Evolutionary conservation across 768 basidiomycete genomes (phyloP).

Genomic region (Lactifluus piperatus): DNA sequence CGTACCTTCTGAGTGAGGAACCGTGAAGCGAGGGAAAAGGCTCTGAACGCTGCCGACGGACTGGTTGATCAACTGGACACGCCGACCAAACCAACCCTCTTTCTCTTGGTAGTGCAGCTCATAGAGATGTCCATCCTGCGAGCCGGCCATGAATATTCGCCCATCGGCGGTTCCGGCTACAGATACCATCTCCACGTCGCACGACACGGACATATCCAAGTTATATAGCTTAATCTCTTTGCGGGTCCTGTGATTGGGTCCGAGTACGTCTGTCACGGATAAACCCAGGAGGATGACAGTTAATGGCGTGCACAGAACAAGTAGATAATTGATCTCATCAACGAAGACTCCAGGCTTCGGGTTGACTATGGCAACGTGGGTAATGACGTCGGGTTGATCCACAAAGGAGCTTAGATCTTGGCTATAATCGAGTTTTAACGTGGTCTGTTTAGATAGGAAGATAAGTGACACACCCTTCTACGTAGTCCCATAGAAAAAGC

Average conservation of each 20-base stretch:
- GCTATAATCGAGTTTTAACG: conserved; percentile 31
- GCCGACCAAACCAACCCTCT: conserved; percentile 89
- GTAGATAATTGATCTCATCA: conserved; percentile 81
- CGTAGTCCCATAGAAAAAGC: conserved; percentile 94
- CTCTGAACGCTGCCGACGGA: conserved; percentile 73
- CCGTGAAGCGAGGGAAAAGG: conserved; percentile 66
- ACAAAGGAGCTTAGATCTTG: conserved; percentile 88
- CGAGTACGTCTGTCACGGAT: conserved; percentile 40
- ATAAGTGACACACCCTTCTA: conserved; percentile 61
- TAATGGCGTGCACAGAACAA: conserved; percentile 84
- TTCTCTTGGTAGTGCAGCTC: conserved; percentile 87
- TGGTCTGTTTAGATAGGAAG: not conserved
- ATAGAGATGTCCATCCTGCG: conserved; percentile 81
- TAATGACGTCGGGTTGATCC: conserved; percentile 85
- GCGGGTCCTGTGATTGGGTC: conserved; percentile 32
- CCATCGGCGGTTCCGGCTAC: conserved; percentile 75
- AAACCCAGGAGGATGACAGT: conserved; percentile 82
- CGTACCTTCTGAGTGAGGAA: conserved; percentile 58
- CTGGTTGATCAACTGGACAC: conserved; percentile 79
- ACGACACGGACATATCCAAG: conserved; percentile 72
- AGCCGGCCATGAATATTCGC: conserved; percentile 85
- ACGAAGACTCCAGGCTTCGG: conserved; percentile 85
- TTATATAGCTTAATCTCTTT: conserved; percentile 84
- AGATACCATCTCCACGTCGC: conserved; percentile 80
- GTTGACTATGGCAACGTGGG: conserved; percentile 78